phyloP scores from a whole-genome alignment of 352 stramenopile species.

The Phytophthora hibernalis region DNA sequence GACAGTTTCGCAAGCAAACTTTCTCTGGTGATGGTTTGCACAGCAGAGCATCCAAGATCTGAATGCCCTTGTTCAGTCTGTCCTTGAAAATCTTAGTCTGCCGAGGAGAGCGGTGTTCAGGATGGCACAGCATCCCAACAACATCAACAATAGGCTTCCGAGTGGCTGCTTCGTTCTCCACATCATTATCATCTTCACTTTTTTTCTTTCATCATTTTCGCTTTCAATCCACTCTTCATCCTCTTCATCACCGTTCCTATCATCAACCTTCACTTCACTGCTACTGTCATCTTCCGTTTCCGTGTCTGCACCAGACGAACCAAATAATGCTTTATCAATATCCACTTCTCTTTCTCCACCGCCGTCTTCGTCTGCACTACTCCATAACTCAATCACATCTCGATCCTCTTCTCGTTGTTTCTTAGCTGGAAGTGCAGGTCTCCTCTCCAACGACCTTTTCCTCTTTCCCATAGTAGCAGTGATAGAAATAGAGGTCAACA shows the following conservation, averaged over 20 bases:
- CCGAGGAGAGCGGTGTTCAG: conserved; percentile 42
- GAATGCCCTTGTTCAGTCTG: conserved; percentile 49
- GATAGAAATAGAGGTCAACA: background rate
- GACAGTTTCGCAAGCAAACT: conserved; percentile 45
- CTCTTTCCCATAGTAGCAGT: background rate
- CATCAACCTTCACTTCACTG: background rate
- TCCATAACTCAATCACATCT: conserved; percentile 13
- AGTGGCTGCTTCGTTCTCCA: background rate
- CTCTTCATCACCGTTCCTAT: conserved; percentile 4
- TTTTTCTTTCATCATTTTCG: conserved; percentile 2
- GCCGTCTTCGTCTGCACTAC: conserved; percentile 22
- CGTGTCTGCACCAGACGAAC: conserved; percentile 1
- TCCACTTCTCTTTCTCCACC: conserved; percentile 12
- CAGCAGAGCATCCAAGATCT: conserved; percentile 60
- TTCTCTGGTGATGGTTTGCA: conserved; percentile 53
- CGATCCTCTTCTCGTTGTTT: background rate
- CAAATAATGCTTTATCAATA: background rate
- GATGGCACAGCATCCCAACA: conserved; percentile 56
- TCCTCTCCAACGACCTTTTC: background rate
- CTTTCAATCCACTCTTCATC: conserved; percentile 18
- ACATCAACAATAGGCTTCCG: conserved; percentile 27
- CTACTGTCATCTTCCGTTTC: conserved; percentile 13
- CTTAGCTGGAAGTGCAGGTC: background rate
- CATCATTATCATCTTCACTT: conserved; percentile 4
- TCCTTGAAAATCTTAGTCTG: conserved; percentile 64